These are phyloP conservation scores for Fusarium sp. DNA, from an alignment of 2,329 filamentous ascomycete species.

Conservation along the genomic window DNA sequence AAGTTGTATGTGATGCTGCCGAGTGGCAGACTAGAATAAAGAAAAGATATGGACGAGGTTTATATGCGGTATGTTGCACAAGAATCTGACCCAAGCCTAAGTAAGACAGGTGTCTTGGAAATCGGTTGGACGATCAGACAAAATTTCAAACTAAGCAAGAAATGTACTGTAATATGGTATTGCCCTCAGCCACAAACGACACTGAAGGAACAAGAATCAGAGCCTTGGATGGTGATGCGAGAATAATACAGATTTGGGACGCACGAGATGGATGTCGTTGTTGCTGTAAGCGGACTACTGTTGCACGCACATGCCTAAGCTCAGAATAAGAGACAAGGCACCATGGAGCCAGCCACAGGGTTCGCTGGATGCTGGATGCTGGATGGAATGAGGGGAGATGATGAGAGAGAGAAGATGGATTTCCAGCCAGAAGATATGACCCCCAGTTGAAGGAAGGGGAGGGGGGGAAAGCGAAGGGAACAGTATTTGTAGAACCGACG, in stretches of 20 bases:
- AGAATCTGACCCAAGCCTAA: constrained; percentile 12
- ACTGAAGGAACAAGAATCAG: constrained; percentile 32
- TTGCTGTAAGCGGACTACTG: constrained; percentile 29
- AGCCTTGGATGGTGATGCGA: constrained; percentile 25
- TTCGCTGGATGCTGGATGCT: neutral
- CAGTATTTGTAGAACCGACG: constrained; percentile 15
- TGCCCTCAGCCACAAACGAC: constrained; percentile 26
- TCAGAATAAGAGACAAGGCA: constrained; percentile 27
- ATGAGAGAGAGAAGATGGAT: constrained; percentile 10
- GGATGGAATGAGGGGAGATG: constrained; percentile 29
- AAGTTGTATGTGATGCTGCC: constrained; percentile 8
- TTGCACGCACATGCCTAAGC: constrained; percentile 43
- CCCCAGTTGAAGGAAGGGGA: neutral
- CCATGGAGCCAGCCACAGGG: constrained; percentile 32
- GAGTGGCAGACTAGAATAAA: constrained; percentile 13
- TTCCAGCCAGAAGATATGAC: neutral
- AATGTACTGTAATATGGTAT: constrained; percentile 28
- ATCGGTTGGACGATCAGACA: constrained; percentile 22
- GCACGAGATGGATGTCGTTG: constrained; percentile 41
- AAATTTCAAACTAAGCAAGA: constrained; percentile 20
- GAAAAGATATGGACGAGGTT: constrained; percentile 13
- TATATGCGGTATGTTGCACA: constrained; percentile 33
- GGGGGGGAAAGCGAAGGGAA: constrained; percentile 13
- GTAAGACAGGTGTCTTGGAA: constrained; percentile 17
- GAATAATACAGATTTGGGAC: constrained; percentile 26